A percentile compares a stretch with the other conserved stretches of the same genome.
Evolutionary conservation across 2,329 filamentous ascomycete species (phyloP).

Genomic region (Chrysoporthe austroafricana): DNA sequence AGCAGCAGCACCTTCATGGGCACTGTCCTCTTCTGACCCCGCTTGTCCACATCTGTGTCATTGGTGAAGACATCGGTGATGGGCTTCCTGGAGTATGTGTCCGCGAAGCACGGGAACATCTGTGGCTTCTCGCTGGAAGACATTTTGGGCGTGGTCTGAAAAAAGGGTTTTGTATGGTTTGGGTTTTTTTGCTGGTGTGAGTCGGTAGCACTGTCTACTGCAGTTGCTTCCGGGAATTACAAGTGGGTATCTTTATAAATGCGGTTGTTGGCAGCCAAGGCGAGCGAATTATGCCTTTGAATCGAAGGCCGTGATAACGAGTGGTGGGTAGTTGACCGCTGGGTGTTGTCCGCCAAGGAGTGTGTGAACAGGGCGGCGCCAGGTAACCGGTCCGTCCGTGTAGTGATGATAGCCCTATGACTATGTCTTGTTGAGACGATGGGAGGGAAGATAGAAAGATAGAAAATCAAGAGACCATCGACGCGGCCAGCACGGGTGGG

Average conservation of each 20-base stretch:
- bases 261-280: not conserved
- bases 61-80: slow-evolving; percentile 64
- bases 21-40: slow-evolving; percentile 65
- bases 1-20: slow-evolving; percentile 75
- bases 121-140: slow-evolving; percentile 17
- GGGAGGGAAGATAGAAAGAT: not conserved
- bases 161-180: not conserved
- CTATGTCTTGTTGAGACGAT: not conserved
- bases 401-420: not conserved
- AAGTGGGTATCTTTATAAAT: not conserved
- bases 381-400: not conserved
- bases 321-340: not conserved
- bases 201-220: not conserved
- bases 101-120: slow-evolving; percentile 32
- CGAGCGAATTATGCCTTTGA: not conserved
- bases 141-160: slow-evolving; percentile 12
- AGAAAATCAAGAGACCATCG: not conserved
- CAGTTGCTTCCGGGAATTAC: not conserved
- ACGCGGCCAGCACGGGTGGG: not conserved
- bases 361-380: not conserved
- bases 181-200: not conserved
- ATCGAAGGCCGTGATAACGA: not conserved
- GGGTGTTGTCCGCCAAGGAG: not conserved
- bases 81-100: slow-evolving; percentile 45
- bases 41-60: slow-evolving; percentile 69